Conservation (phyloP, 352 stramenopile species). For the Salisapilia sapeloensis region DNA sequence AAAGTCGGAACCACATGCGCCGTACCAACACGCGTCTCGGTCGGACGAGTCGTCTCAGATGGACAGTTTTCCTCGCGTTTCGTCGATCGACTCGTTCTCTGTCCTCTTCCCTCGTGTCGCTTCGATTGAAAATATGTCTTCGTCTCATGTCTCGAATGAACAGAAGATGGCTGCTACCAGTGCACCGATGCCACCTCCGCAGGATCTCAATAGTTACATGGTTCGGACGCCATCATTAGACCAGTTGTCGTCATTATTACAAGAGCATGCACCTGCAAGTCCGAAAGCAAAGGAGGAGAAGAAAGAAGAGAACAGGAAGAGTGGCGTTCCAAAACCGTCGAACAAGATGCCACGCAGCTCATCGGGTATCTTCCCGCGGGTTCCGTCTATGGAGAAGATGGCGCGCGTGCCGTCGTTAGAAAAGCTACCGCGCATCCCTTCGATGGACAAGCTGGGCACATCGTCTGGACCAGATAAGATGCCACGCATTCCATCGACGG, state of each 20-base stretch:
- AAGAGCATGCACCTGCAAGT: slow-evolving; percentile 41
- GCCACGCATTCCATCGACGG: slow-evolving; percentile 37
- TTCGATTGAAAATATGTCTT: slow-evolving; percentile 54
- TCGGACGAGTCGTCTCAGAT: background rate
- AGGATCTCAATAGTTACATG: slow-evolving; percentile 53
- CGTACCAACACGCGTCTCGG: background rate
- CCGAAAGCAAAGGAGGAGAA: slow-evolving; percentile 8
- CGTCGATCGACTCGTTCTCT: slow-evolving; percentile 74
- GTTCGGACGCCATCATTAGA: slow-evolving; percentile 64
- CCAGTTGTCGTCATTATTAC: slow-evolving; percentile 46
- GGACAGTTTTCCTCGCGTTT: slow-evolving; percentile 46
- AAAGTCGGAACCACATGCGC: slow-evolving; percentile 1
- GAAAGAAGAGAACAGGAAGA: slow-evolving; percentile 1
- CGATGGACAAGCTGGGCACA: slow-evolving; percentile 46
- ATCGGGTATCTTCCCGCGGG: slow-evolving; percentile 62
- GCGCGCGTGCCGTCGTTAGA: slow-evolving; percentile 48
- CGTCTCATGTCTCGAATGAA: slow-evolving; percentile 1
- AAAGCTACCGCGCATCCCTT: slow-evolving; percentile 32
- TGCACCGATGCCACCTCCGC: slow-evolving; percentile 3
- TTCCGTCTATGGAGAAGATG: slow-evolving; percentile 62
- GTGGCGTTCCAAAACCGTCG: slow-evolving; percentile 30
- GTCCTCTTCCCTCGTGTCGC: slow-evolving; percentile 67
- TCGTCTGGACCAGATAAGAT: slow-evolving; percentile 36
- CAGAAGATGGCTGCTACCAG: slow-evolving; percentile 2
- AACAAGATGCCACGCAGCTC: slow-evolving; percentile 67